Percentiles rank a stretch among this genome's conserved stretches.
These are phyloP conservation scores for Ilex paraguariensis DNA, from an alignment of 305 asterid species.

Conservation along the genomic window DNA sequence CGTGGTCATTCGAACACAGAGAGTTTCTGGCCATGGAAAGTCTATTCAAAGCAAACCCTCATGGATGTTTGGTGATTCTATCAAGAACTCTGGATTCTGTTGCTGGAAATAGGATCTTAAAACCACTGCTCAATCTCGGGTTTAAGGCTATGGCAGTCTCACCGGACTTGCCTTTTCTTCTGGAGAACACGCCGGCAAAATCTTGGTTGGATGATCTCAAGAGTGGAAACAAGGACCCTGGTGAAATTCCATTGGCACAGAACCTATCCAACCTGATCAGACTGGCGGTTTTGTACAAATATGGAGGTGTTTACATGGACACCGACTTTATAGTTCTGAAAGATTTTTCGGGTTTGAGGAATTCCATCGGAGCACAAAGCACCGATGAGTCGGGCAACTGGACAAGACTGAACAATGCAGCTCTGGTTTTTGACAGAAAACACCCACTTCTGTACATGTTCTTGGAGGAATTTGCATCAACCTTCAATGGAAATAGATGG, in stretches of 20 bases:
- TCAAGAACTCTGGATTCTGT: neutral
- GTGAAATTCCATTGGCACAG: neutral
- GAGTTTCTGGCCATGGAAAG: neutral
- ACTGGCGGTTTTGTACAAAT: neutral
- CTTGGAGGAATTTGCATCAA: slow-evolving; percentile 1
- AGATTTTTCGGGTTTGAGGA: neutral
- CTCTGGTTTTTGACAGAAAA: neutral
- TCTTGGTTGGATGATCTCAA: slow-evolving; percentile 1
- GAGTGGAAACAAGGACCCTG: slow-evolving; percentile 2
- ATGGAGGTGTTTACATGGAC: neutral
- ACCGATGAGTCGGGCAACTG: neutral
- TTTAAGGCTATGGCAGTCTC: neutral
- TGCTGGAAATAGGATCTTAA: neutral
- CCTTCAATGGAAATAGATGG: slow-evolving; percentile 1
- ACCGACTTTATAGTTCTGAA: neutral
- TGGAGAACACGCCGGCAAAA: neutral
- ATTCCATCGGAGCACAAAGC: neutral
- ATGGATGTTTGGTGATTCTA: neutral
- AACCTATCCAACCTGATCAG: neutral
- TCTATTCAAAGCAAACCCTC: neutral
- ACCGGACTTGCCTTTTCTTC: neutral
- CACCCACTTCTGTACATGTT: neutral
- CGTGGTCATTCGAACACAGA: neutral
- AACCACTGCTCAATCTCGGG: neutral
- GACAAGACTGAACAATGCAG: slow-evolving; percentile 5